Evolutionary conservation across 164 flowering plant species (phyloP).

Genomic region (Dillenia turbinata): DNA sequence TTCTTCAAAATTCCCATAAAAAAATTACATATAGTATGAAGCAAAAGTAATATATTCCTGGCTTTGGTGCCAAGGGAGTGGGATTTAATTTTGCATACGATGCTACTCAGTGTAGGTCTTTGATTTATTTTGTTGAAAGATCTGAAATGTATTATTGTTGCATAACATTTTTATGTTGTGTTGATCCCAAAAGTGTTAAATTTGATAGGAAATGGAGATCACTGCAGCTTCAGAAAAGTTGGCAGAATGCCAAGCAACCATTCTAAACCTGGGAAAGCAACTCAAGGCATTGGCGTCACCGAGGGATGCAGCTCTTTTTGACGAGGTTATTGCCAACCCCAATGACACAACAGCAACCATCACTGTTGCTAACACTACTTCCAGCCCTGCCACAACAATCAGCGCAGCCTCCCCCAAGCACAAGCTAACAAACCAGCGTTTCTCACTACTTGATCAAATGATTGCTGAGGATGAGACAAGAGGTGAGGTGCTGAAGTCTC

Average conservation of each 20-base stretch:
- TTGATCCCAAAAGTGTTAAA: too few species aligned
- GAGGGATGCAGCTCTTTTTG: slow-evolving; percentile 27
- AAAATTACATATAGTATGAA: too few species aligned
- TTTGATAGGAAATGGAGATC: slow-evolving; percentile 68
- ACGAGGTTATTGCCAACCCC: slow-evolving; percentile 23
- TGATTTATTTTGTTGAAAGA: too few species aligned
- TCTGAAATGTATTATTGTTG: too few species aligned
- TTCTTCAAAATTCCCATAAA: too few species aligned
- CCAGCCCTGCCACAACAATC: too few species aligned
- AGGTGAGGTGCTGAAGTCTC: slow-evolving; percentile 26
- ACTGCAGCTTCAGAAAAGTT: slow-evolving; percentile 63
- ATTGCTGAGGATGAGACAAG: slow-evolving; percentile 47
- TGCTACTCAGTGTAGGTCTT: too few species aligned
- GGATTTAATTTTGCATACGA: too few species aligned
- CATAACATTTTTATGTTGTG: too few species aligned
- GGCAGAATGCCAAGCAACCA: slow-evolving; percentile 61
- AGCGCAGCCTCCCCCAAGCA: slow-evolving; percentile 1
- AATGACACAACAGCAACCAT: background rate
- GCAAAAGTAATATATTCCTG: too few species aligned
- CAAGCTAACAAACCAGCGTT: slow-evolving; percentile 28
- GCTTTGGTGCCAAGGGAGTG: too few species aligned
- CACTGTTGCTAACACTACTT: background rate
- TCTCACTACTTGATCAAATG: slow-evolving; percentile 67
- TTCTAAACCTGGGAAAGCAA: slow-evolving; percentile 54
- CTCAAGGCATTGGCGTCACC: slow-evolving; percentile 55